Evolutionary conservation across 129 eudicot genomes (phyloP).

Genomic region (Flaveria robusta): DNA sequence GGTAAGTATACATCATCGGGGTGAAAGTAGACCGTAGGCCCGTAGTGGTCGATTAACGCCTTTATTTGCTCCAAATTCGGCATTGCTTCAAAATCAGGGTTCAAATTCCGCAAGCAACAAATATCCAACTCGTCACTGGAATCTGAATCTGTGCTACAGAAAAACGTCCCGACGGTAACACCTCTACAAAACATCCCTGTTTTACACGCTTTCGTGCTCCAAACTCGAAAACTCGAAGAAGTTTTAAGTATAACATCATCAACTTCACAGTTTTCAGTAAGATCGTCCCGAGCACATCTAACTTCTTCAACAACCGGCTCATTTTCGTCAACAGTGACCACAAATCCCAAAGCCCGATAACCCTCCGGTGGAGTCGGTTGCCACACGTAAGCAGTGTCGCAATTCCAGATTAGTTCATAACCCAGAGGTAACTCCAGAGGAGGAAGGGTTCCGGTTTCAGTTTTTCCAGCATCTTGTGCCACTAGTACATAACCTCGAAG

Average conservation of each 20-base stretch:
- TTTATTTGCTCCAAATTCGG: constrained; percentile 80
- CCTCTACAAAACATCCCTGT: constrained; percentile 82
- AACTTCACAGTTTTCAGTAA: constrained; percentile 60
- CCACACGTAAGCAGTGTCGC: constrained; percentile 60
- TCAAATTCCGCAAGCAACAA: constrained; percentile 64
- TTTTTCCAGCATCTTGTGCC: constrained; percentile 47
- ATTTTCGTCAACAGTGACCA: constrained; percentile 50
- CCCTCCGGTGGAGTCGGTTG: constrained; percentile 70
- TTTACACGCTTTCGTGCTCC: constrained; percentile 68
- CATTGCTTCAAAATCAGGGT: constrained; percentile 54
- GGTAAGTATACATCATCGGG: constrained; percentile 82
- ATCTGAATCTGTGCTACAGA: constrained; percentile 45
- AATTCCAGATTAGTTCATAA: constrained; percentile 65
- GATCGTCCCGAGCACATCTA: constrained; percentile 74
- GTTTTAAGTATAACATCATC: constrained; percentile 41
- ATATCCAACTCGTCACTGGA: constrained; percentile 40
- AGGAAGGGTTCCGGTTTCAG: constrained; percentile 25
- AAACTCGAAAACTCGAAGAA: constrained; percentile 45
- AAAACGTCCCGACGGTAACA: constrained; percentile 81
- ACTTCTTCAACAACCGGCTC: constrained; percentile 68
- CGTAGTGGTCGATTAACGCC: constrained; percentile 78
- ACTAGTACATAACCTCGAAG: constrained; percentile 72
- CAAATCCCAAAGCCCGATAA: constrained; percentile 69
- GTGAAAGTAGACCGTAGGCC: constrained; percentile 83
- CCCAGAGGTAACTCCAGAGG: constrained; percentile 55